phyloP scores from a whole-genome alignment of 306 rosid genomes.

The Boehmeria nivea region DNA sequence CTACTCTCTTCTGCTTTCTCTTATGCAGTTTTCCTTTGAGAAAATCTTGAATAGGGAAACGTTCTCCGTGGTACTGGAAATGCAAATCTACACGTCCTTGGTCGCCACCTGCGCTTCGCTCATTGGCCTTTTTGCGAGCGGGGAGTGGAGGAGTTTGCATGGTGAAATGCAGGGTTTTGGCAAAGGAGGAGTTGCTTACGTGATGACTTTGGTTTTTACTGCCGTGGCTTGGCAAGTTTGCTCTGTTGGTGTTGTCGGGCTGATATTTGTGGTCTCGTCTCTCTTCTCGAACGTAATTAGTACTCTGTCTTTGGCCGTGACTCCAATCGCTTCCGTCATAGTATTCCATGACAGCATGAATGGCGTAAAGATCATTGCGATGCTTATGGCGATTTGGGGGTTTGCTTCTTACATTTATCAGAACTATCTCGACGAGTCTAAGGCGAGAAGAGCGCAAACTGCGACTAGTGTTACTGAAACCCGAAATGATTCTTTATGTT shows the following conservation, averaged over 20 bases:
- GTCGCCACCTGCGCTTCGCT: constrained; percentile 60
- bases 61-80: constrained; percentile 74
- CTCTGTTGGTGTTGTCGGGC: constrained; percentile 85
- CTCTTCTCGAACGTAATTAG: constrained; percentile 91
- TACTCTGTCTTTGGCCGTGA: constrained; percentile 74
- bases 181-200: constrained; percentile 55
- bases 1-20: constrained; percentile 76
- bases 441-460: constrained; percentile 30
- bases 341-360: constrained; percentile 79
- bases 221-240: constrained; percentile 85
- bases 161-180: constrained; percentile 59
- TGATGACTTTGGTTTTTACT: constrained; percentile 68
- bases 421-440: constrained; percentile 67
- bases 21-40: constrained; percentile 78
- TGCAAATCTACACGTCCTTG: constrained; percentile 82
- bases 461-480: constrained; percentile 18
- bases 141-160: constrained; percentile 68
- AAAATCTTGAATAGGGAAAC: constrained; percentile 77
- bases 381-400: constrained; percentile 92
- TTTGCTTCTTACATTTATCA: constrained; percentile 68
- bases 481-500: constrained; percentile 16
- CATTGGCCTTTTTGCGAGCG: constrained; percentile 70
- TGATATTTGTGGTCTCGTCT: constrained; percentile 78
- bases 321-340: constrained; percentile 75
- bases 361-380: constrained; percentile 72